Base-by-base conservation (phyloP, 768 basidiomycete species). In the Tylopilus cervinicoccineus region DNA sequence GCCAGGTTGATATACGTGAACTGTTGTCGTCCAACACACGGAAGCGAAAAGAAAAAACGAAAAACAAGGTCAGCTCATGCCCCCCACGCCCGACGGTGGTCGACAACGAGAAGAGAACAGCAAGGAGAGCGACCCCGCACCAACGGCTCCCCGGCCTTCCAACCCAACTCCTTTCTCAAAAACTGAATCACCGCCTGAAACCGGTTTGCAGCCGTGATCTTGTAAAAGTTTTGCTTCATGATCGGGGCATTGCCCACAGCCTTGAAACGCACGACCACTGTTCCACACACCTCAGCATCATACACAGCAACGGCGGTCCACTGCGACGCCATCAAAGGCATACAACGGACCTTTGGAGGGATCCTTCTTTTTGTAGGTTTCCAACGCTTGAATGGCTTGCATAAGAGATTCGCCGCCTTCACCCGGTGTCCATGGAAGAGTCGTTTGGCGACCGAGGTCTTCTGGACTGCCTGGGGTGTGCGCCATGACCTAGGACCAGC, bases 141-240 rank as follows among this genome's bases (percentile, higher is more conserved):
- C 67, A 96, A 66, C 1, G 93, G 85, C 57, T 96, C 94, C 0
- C 84, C 80, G 12, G 81, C 70, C 63, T 90, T 92, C 85, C 89
- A 92, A 2, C 84, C 84, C 32, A 97, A 68, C 64, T 97, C 93
- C 61, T 83, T 90, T 54, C 94, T 71, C 68, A 98, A 64, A 66
- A 98, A 96, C 61, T 90, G 85, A 34, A 95, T 93, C 47, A 98
- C 94, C 8, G 92, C 89, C 65, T 96, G 93, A 60, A 97, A 99
- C 45, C 88, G 78, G 65, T 96, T 93, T 33, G 87, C 84, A 12
- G 93, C 88, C 0, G 93, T 93, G 61, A 97, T 94, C 76, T 94
- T 95, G 81, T 93, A 97, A 59, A 94, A 89, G 72, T 95, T 97
- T 71, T 95, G 91, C 71, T 88, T 94, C 94, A 99, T 96, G 60